Conservation (phyloP, 345 rosid genomes). For the Salix purpurea region DNA sequence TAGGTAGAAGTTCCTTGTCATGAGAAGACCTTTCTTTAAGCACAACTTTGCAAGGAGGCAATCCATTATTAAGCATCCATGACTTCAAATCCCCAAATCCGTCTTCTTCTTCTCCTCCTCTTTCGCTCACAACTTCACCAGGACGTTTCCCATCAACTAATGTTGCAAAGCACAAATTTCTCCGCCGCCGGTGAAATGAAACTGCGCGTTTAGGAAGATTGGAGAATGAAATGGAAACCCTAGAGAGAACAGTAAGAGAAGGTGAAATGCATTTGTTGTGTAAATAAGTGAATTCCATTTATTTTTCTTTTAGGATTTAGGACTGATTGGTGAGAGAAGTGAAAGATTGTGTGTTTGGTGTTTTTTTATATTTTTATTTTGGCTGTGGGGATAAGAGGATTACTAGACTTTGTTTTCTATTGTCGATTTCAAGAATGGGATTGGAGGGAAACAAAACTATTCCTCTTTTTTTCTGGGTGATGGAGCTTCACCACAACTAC, state of each 20-base stretch:
- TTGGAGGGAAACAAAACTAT: constrained; percentile 2
- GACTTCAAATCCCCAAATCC: constrained; percentile 61
- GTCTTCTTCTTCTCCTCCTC: constrained; percentile 47
- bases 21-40: constrained; percentile 73
- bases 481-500: no score
- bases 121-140: constrained; percentile 30
- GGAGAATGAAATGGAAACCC: constrained; percentile 25
- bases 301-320: background rate
- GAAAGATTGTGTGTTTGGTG: background rate
- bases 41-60: constrained; percentile 80
- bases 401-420: background rate
- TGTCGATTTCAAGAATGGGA: background rate
- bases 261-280: constrained; percentile 40
- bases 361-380: no score
- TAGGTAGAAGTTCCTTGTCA: constrained; percentile 59
- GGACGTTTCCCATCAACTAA: constrained; percentile 36
- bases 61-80: constrained; percentile 90
- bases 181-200: constrained; percentile 18
- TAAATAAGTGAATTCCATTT: constrained; percentile 3
- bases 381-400: background rate
- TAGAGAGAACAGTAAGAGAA: constrained; percentile 21
- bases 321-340: background rate
- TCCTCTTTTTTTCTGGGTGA: no score
- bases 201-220: constrained; percentile 21
- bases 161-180: constrained; percentile 49